Evolutionary conservation across 2,329 filamentous ascomycete genomes (phyloP), one percentile per base, ranked within the genome.

Genomic region (Alternaria sp.): DNA sequence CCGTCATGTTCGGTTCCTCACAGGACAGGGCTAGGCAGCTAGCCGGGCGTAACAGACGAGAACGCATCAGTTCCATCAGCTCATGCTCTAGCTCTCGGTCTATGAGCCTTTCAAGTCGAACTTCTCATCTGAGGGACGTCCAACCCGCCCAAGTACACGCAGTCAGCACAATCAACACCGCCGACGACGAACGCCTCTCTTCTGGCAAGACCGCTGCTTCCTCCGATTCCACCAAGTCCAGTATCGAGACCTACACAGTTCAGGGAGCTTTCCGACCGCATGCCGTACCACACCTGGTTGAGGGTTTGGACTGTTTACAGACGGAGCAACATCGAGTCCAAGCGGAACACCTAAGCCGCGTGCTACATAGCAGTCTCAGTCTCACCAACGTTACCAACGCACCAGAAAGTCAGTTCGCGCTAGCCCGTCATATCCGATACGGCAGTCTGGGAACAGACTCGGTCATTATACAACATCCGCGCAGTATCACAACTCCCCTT

Each of bases 11-110:
- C 23, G 77, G 77, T 8, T 69, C 74, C 13, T 75, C 73, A 10
- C 72, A 79, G 50, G 76, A 79, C 46, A 71, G 76, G 52, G 77
- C 77, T 36, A 72, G 74, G 62, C 75, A 76, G 62, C 75, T 78
- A 45, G 76, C 76, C n/a, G 75, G 70, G 23, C 74, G 75, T 30
- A 69, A 69, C 54, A 69, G 75, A 52, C 74, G 69, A 64, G 66
- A 71, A 11, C 70, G 76, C 8, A 66, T 72, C 54, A 62, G 57
- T 49, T 78, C 73, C 10, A 58, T 43, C 30, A 67, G 54, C 59
- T 74, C 74, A 12, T 54, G 62, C 23, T 56, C 62, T 10, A 69
- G 62, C 49, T 62, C 59, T 59, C 66, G 63, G 44, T 71, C 70
- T 23, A 44, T 55, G 54, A 68, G 59, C 46, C 61, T 69, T 43